Conservation (phyloP, 306 rosid species). For the Acacia melanoxylon region DNA sequence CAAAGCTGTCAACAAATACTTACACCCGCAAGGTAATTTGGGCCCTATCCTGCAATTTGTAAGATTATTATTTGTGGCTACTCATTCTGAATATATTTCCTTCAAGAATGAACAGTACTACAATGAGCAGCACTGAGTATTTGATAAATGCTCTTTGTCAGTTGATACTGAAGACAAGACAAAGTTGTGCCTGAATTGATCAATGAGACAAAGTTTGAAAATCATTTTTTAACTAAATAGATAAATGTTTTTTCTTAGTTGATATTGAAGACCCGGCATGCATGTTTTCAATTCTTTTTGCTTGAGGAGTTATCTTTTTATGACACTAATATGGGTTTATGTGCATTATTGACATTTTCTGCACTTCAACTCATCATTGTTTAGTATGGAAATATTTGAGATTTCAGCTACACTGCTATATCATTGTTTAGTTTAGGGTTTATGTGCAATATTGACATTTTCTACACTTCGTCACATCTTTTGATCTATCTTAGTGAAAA, state of each 20-base stretch:
- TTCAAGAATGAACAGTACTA: not conserved
- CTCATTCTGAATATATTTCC: not conserved
- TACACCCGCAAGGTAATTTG: slow-evolving; percentile 69
- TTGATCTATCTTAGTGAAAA: not conserved
- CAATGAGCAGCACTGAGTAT: not conserved
- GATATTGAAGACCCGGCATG: not conserved
- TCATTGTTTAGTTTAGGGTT: not conserved
- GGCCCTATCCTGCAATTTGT: not conserved
- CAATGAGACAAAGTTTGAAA: not conserved
- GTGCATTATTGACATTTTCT: not conserved
- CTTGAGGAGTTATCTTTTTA: not conserved
- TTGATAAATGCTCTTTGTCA: too few species aligned
- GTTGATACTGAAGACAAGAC: too few species aligned
- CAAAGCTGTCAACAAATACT: slow-evolving; percentile 62
- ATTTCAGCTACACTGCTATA: not conserved
- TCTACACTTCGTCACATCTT: not conserved
- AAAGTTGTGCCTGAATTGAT: not conserved
- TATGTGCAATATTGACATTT: not conserved
- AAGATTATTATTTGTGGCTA: not conserved
- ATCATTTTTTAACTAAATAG: not conserved
- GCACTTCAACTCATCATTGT: not conserved
- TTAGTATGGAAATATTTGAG: not conserved
- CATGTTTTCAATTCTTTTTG: not conserved
- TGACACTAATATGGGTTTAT: not conserved
- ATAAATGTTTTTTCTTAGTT: not conserved